Percentiles rank a stretch among this genome's conserved stretches.
Conservation (phyloP, 2,329 filamentous ascomycete genomes). For the Fusarium tupiense region DNA sequence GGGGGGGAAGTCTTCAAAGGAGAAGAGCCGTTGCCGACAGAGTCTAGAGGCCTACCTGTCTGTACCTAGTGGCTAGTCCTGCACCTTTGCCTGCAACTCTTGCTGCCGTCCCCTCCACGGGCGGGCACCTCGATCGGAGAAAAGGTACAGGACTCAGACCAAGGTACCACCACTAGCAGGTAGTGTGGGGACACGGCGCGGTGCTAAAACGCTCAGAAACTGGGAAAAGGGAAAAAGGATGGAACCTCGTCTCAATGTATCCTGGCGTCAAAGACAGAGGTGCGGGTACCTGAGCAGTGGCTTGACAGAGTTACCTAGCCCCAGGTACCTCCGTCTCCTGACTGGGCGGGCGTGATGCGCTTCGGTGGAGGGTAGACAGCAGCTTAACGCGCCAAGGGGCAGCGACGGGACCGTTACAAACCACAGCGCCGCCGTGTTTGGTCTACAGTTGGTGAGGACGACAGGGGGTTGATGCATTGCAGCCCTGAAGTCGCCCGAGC, state of each 20-base stretch:
- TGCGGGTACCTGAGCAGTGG: constrained; percentile 34
- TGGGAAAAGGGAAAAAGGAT: constrained; percentile 31
- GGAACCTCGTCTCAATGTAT: constrained; percentile 29
- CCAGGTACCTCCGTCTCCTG: constrained; percentile 33
- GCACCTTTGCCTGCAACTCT: constrained; percentile 11
- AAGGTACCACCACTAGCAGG: constrained; percentile 27
- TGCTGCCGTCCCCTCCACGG: constrained; percentile 16
- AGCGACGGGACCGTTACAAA: constrained; percentile 36
- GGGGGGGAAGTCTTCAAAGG: constrained; percentile 50
- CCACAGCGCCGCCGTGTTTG: constrained; percentile 22
- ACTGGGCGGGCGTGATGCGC: constrained; percentile 26
- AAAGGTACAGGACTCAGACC: constrained; percentile 17
- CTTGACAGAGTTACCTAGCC: constrained; percentile 30
- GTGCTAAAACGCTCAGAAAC: constrained; percentile 25
- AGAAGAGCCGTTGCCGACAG: constrained; percentile 34
- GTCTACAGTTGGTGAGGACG: constrained; percentile 10
- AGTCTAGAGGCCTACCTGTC: constrained; percentile 9
- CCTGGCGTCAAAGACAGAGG: constrained; percentile 21
- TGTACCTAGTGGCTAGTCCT: constrained; percentile 13
- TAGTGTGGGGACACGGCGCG: constrained; percentile 26
- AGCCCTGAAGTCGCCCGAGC: constrained; percentile 33
- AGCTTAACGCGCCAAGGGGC: constrained; percentile 35
- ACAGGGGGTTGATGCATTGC: constrained; percentile 32
- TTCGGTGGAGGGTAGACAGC: constrained; percentile 19
- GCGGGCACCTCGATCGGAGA: constrained; percentile 25